Evolutionary conservation across 1,284 basidiomycete genomes (phyloP), one percentile per base, ranked within the genome.

Genomic region (Puccinia novopanici): DNA sequence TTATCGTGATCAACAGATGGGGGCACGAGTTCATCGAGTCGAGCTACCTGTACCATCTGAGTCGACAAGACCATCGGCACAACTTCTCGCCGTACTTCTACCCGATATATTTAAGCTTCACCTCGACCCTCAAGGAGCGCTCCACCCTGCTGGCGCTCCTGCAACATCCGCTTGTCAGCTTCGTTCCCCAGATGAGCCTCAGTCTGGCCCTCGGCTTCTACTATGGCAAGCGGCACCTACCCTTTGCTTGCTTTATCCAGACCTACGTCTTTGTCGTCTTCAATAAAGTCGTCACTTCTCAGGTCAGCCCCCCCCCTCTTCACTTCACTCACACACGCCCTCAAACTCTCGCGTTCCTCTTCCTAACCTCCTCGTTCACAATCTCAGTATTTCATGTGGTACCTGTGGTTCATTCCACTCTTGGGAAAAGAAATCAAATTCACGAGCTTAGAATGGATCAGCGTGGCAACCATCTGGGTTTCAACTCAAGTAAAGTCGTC

Each of bases 1-100:
- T 27, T 30, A 22, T 30, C 27, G 8, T 50, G 34, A 61, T 72
- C 19, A 27, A 72, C 45, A 83, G 97, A 94, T 82, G 98, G 95
- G 95, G 97, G 96, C 5, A 88, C 92, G 82, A 92, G 0, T 98
- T 98, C 87, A 87, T 99, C 37, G 89, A 93, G 81, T 92, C 98
- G 85, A 92, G 96, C 0, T 98, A 95, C 86, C 88, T 98, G 22
- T 98, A 99, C 86, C 97, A 99, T 84, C 87, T 95, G 3, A 89
- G 91, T 82, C 90, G 97, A 50, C 90, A 93, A 34, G 97, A 99
- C 86, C 95, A 98, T 84, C 91, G 95, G 75, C 97, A 99, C 87
- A 99, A 99, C 86, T 99, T 99, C 86, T 94, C 94, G 19, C 93
- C 95, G 0, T 98, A 98, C 87, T 99, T 97, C 86, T 94, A 98